Base-by-base conservation (phyloP, 768 basidiomycete genomes). In the Scleroderma bovista region DNA sequence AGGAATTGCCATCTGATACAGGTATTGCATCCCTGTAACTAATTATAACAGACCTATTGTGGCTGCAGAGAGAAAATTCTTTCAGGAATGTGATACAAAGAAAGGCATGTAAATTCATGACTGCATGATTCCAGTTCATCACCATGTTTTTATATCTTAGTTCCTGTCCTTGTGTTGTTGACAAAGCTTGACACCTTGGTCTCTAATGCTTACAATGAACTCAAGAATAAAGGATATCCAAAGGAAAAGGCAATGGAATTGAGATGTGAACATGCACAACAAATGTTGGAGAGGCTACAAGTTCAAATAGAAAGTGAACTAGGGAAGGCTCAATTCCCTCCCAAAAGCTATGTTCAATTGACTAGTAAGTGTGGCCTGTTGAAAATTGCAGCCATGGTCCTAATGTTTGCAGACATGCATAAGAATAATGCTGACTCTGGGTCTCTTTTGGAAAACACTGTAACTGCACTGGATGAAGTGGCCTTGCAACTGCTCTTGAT, bases 201-300 rank as follows among this genome's bases (percentile, higher is more conserved):
- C 4, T 36, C 17, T 13, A 17, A 9, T 36, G 34, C 34, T 7
- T 8, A 15, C 13, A 5, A 15, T 13, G 34, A 36, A 17, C 4
- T 36, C 9, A 5, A 15, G 3, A 17, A 8, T 36, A 13, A 36
- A 15, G 34, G 4, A 29, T 29, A 29, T 29, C 9, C 50, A 24
- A 20, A 23, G 33, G 16, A 55, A 11, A 39, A 48, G 2, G 62
- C 57, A 10, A 15, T 24, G 37, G 23, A 29, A 24, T 41, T 26
- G 24, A 55, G 61, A 36, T 46, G 57, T 7, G 36, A 50, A n/a
- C 54, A 43, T 37, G 57, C 60, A 31, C 46, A 52, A n/a, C 12
- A 51, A 19, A 37, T 43, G 1, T 55, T 56, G 5, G 24, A 3
- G 10, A 31, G 0, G 31, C 26, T 23, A n/a, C 2, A 16, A 11